phyloP scores from a whole-genome alignment of 2,329 filamentous ascomycete species.

The Diplocarpon rosae region DNA sequence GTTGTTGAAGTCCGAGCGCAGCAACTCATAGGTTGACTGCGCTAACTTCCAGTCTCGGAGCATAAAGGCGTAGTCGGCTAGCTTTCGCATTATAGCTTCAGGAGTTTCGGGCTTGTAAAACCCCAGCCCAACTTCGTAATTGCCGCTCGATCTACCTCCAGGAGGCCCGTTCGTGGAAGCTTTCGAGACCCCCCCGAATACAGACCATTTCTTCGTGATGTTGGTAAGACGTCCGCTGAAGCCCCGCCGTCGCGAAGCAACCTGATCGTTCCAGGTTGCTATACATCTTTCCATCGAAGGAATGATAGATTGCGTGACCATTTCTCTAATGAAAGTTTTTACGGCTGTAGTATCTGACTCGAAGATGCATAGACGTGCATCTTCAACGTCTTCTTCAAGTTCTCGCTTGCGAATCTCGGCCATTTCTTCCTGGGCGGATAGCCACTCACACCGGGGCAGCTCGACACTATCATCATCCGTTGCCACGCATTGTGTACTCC shows the following conservation, averaged over 20 bases:
- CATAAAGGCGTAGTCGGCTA: conserved; percentile 96
- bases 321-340: conserved; percentile 80
- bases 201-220: conserved; percentile 79
- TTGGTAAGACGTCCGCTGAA: conserved; percentile 91
- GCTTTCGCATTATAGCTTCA: conserved; percentile 83
- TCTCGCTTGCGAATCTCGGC: conserved; percentile 60
- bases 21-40: conserved; percentile 80
- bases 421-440: conserved; percentile 77
- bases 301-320: conserved; percentile 88
- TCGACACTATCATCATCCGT: conserved; percentile 85
- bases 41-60: conserved; percentile 91
- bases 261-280: conserved; percentile 92
- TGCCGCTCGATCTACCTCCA: conserved; percentile 43
- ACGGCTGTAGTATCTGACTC: conserved; percentile 87
- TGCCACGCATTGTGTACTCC: conserved; percentile 74
- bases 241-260: conserved; percentile 80
- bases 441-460: conserved; percentile 77
- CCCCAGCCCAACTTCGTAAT: conserved; percentile 67
- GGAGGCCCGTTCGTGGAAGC: conserved; percentile 25
- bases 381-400: conserved; percentile 57
- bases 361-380: conserved; percentile 69
- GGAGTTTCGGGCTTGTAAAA: conserved; percentile 77
- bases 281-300: conserved; percentile 93
- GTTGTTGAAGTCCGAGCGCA: conserved; percentile 80
- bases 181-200: conserved; percentile 52